These are phyloP conservation scores for Claviceps sp. DNA, from an alignment of 2,329 filamentous ascomycete species.

Conservation along the genomic window DNA sequence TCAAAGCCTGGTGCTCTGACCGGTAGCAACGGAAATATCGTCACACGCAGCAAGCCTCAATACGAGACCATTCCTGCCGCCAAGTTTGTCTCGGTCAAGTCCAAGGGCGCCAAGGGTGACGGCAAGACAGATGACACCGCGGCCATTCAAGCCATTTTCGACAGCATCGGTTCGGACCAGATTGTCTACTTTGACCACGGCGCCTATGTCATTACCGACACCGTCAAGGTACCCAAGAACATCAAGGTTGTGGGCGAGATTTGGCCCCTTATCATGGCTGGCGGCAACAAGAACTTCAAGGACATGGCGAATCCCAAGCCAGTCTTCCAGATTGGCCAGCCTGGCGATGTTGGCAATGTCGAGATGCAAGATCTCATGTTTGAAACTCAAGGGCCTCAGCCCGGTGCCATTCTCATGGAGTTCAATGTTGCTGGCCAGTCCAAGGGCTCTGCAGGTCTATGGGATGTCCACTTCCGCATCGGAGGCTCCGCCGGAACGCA, in stretches of 20 bases:
- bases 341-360: constrained; percentile 63
- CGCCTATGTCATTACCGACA: constrained; percentile 56
- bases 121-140: constrained; percentile 77
- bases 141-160: constrained; percentile 66
- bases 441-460: constrained; percentile 65
- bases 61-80: constrained; percentile 57
- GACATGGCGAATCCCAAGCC: constrained; percentile 64
- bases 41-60: constrained; percentile 79
- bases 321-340: constrained; percentile 73
- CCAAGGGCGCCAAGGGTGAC: constrained; percentile 74
- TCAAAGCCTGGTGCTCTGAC: constrained; percentile 56
- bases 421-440: constrained; percentile 67
- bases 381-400: constrained; percentile 67
- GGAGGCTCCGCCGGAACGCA: constrained; percentile 76
- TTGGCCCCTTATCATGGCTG: constrained; percentile 81
- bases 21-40: constrained; percentile 51
- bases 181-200: constrained; percentile 67
- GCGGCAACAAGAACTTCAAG: constrained; percentile 55
- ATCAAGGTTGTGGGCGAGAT: constrained; percentile 84
- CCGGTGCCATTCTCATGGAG: constrained; percentile 80
- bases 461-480: constrained; percentile 93
- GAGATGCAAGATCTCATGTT: constrained; percentile 85
- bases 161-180: constrained; percentile 49
- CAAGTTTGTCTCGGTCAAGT: constrained; percentile 73
- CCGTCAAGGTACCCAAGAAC: constrained; percentile 60